Evolutionary conservation across 495 filamentous ascomycete species (phyloP).

Genomic region (Penicillium soppii): DNA sequence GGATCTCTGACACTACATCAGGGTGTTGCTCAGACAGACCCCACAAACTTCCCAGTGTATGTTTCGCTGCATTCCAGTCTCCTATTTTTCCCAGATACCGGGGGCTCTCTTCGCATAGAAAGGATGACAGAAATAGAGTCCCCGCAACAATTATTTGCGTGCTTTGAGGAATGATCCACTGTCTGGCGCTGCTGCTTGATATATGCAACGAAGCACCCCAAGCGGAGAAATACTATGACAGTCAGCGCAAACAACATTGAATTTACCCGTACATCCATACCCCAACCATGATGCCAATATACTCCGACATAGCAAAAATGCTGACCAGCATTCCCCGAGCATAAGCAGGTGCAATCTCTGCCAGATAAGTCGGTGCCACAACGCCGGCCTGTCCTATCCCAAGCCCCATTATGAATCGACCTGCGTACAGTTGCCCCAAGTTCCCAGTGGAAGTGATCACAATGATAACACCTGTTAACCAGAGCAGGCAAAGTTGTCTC

Average conservation of each 20-base stretch:
- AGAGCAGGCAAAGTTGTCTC: slow-evolving; percentile 54
- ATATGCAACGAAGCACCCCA: slow-evolving; percentile 57
- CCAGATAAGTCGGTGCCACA: slow-evolving; percentile 57
- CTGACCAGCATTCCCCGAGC: slow-evolving; percentile 57
- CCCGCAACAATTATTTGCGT: slow-evolving; percentile 61
- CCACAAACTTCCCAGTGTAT: slow-evolving; percentile 47
- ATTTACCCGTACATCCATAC: background rate
- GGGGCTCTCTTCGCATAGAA: slow-evolving; percentile 57
- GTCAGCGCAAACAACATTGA: background rate
- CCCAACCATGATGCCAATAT: slow-evolving; percentile 58
- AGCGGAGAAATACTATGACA: slow-evolving; percentile 25
- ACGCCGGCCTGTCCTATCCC: slow-evolving; percentile 61
- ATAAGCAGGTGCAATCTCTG: slow-evolving; percentile 55
- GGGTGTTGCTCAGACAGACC: slow-evolving; percentile 46
- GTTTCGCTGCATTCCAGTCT: slow-evolving; percentile 29
- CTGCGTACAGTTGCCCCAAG: slow-evolving; percentile 57
- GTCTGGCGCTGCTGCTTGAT: slow-evolving; percentile 37
- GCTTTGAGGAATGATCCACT: slow-evolving; percentile 56
- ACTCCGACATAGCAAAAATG: slow-evolving; percentile 60
- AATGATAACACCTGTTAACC: slow-evolving; percentile 57
- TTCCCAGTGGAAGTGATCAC: slow-evolving; percentile 54
- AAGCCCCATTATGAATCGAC: slow-evolving; percentile 59
- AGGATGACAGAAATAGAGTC: slow-evolving; percentile 50
- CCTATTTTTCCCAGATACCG: slow-evolving; percentile 55
- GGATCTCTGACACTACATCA: slow-evolving; percentile 50